Conservation (phyloP, 495 filamentous ascomycete species). For the Lichina pygmaea region DNA sequence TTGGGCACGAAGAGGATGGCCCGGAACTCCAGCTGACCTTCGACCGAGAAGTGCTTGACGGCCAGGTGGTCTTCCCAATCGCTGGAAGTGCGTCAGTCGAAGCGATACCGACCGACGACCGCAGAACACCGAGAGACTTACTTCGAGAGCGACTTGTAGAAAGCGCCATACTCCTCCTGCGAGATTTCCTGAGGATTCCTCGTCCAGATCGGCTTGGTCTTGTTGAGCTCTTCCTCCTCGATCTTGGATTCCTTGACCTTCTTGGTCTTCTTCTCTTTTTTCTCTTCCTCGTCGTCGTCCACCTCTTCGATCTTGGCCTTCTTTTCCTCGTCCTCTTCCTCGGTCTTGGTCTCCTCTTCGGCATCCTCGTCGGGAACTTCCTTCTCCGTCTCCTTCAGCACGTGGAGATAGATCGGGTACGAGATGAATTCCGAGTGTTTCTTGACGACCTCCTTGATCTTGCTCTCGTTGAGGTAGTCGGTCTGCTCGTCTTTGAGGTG, state of each 20-base stretch:
- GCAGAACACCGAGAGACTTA: slow-evolving; percentile 1
- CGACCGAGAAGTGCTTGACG: slow-evolving; percentile 99
- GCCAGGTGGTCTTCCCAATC: slow-evolving; percentile 99
- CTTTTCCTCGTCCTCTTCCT: slow-evolving; percentile 37
- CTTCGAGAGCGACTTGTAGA: slow-evolving; percentile 99
- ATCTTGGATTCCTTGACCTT: slow-evolving; percentile 96
- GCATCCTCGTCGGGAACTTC: slow-evolving; percentile 96
- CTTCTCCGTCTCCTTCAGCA: slow-evolving; percentile 94
- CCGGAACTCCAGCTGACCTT: slow-evolving; percentile 99
- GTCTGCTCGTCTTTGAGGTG: slow-evolving; percentile 97
- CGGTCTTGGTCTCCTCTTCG: slow-evolving; percentile 36
- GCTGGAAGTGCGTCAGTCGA: slow-evolving; percentile 5
- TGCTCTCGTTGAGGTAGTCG: slow-evolving; percentile 94
- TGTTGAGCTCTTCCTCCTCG: slow-evolving; percentile 98
- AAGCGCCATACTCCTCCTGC: slow-evolving; percentile 87
- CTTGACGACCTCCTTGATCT: slow-evolving; percentile 99
- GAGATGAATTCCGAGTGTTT: slow-evolving; percentile 99
- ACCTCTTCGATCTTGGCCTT: slow-evolving; percentile 75
- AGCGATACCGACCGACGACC: slow-evolving; percentile 4
- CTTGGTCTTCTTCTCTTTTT: slow-evolving; percentile 93
- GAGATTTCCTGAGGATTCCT: slow-evolving; percentile 91
- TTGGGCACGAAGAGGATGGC: slow-evolving; percentile 98
- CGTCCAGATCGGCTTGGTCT: slow-evolving; percentile 99
- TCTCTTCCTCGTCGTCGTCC: slow-evolving; percentile 51
- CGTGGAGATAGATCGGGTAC: slow-evolving; percentile 99